Base-by-base conservation (phyloP, 164 flowering plant genomes). In the Sedum album region DNA sequence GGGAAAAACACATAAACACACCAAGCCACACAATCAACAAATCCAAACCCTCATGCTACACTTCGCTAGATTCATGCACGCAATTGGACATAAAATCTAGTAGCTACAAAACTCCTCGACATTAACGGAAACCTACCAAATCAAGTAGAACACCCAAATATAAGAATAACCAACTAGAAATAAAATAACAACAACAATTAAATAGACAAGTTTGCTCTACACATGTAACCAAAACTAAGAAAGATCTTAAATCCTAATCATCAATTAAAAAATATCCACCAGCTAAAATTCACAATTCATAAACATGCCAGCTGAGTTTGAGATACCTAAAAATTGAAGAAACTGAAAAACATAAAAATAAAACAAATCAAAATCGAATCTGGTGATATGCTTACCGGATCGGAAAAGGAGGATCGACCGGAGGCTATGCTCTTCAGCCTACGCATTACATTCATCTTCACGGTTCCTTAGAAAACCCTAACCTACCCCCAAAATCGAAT, bases 351-450 rank as follows among this genome's bases (percentile, higher is more conserved):
- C 23, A 57, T 13, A 57, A 18, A 57, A 26, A 42, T 5, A 30
- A 57, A 28, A 11, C 18, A 28, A 28, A 0, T 20, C 18, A 23
- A 33, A 51, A 75, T 17, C 42, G 53, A 71, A 67, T 30, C 69
- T 49, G 66, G 20, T 1, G 48, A 6, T 0, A 36, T 42, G 49
- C 82, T 78, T 76, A 93, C 96, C 7, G 90, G 89, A 83, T 90
- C 96, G 57, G 96, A 93, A 72, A 90, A 71, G 23, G 96, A 93
- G 35, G 95, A 78, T 31, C 98, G 88, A 41, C 96, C 98, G 60
- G 98, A 93, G 55, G 96, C 93, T 77, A 87, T 81, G 84, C 93
- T 93, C 79, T 88, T 93, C 55, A 93, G 76, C 11, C 98, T 83
- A 25, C 95, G 90, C 95, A 93, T 85, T 72, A 88, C 83, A 81